Conservation (phyloP, 306 rosid genomes). For the Urtica urens region DNA sequence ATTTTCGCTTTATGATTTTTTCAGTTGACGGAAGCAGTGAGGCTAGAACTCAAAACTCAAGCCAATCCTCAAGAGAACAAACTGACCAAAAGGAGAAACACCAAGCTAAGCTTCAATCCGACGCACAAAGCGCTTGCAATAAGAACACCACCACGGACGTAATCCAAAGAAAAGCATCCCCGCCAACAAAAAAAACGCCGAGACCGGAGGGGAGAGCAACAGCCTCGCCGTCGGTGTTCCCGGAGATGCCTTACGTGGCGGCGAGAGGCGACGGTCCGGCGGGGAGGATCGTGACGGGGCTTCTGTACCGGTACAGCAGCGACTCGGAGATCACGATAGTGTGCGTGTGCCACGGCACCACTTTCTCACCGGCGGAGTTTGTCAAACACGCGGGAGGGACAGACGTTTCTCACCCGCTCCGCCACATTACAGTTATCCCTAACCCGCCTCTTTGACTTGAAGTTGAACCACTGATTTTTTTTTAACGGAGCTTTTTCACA, state of each 20-base stretch:
- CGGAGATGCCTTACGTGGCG: constrained; percentile 64
- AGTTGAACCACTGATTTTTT: too few relatives aligned
- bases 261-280: constrained; percentile 58
- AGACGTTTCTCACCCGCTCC: constrained; percentile 46
- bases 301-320: constrained; percentile 45
- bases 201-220: background rate
- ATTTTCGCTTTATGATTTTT: background rate
- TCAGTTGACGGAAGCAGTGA: constrained; percentile 45
- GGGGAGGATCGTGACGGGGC: constrained; percentile 54
- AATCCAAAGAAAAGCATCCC: background rate
- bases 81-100: constrained; percentile 7
- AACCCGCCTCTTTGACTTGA: constrained; percentile 29
- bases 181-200: background rate
- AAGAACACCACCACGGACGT: background rate
- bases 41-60: constrained; percentile 38
- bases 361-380: constrained; percentile 69
- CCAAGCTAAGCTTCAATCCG: constrained; percentile 14
- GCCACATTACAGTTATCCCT: constrained; percentile 61
- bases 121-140: constrained; percentile 28
- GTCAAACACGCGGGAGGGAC: constrained; percentile 89
- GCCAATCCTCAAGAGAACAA: constrained; percentile 23
- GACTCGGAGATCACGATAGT: constrained; percentile 62
- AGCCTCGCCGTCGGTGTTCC: constrained; percentile 16
- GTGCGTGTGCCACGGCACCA: constrained; percentile 82
- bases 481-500: too few relatives aligned